Evolutionary conservation across 2,329 filamentous ascomycete genomes (phyloP).

Genomic region (Curvularia sp.): DNA sequence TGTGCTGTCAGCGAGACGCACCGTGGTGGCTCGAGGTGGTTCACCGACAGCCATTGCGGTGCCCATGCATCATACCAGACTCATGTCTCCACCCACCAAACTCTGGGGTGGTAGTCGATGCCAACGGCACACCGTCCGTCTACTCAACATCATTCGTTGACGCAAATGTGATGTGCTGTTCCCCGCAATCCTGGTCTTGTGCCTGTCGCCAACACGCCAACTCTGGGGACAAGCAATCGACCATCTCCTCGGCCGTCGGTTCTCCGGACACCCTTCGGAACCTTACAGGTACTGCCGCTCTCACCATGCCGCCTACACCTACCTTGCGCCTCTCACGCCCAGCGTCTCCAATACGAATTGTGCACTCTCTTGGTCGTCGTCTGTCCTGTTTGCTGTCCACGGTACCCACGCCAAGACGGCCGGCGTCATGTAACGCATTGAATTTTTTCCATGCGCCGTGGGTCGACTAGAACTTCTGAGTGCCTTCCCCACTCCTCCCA

Average conservation of each 20-base stretch:
- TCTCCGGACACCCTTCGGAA: neutral
- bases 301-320: constrained; percentile 2
- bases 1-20: constrained; percentile 11
- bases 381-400: constrained; percentile 24
- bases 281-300: neutral
- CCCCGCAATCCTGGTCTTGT: constrained; percentile 41
- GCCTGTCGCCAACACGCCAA: constrained; percentile 22
- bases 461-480: constrained; percentile 30
- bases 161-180: constrained; percentile 22
- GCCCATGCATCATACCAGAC: constrained; percentile 23
- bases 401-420: constrained; percentile 37
- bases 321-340: constrained; percentile 11
- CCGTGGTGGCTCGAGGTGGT: constrained; percentile 19
- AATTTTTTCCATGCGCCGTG: constrained; percentile 32
- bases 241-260: constrained; percentile 42
- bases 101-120: constrained; percentile 28
- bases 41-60: constrained; percentile 30
- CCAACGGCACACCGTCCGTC: constrained; percentile 25
- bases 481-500: constrained; percentile 33
- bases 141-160: constrained; percentile 24
- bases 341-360: constrained; percentile 29
- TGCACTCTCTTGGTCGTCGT: constrained; percentile 25
- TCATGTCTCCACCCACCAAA: constrained; percentile 26
- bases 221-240: constrained; percentile 24
- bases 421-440: constrained; percentile 39